phyloP scores from a whole-genome alignment of 2,329 filamentous ascomycete genomes.

The Lecanicillium sp. region DNA sequence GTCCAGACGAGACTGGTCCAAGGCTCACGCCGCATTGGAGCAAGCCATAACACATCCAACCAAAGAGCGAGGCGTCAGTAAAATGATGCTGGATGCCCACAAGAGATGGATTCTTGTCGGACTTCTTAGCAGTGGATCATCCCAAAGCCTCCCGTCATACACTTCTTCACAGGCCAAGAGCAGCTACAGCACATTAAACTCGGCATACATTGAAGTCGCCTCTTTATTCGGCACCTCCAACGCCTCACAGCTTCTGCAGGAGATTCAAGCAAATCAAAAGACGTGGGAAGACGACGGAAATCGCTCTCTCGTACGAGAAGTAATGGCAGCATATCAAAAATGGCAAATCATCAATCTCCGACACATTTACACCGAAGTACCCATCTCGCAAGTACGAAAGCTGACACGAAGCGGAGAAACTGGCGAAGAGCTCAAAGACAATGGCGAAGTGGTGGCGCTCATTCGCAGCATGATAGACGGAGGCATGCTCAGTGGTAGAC shows the following conservation, averaged over 20 bases:
- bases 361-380: conserved; percentile 57
- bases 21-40: conserved; percentile 53
- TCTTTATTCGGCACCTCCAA: conserved; percentile 53
- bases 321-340: conserved; percentile 62
- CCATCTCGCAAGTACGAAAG: conserved; percentile 42
- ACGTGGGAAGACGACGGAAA: conserved; percentile 69
- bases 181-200: conserved; percentile 49
- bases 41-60: conserved; percentile 60
- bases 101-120: conserved; percentile 82
- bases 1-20: conserved; percentile 50
- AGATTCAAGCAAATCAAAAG: conserved; percentile 47
- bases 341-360: conserved; percentile 69
- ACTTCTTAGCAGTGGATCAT: conserved; percentile 60
- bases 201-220: conserved; percentile 63
- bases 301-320: conserved; percentile 58
- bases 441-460: conserved; percentile 36
- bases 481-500: conserved; percentile 42
- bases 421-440: conserved; percentile 30
- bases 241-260: conserved; percentile 51
- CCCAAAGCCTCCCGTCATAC: conserved; percentile 45
- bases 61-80: conserved; percentile 54
- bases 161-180: conserved; percentile 45
- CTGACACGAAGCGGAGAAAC: conserved; percentile 47
- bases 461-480: conserved; percentile 47
- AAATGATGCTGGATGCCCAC: conserved; percentile 80